These are phyloP conservation scores for Zarea fungicola DNA, from an alignment of 2,329 filamentous ascomycete genomes.

Conservation along the genomic window DNA sequence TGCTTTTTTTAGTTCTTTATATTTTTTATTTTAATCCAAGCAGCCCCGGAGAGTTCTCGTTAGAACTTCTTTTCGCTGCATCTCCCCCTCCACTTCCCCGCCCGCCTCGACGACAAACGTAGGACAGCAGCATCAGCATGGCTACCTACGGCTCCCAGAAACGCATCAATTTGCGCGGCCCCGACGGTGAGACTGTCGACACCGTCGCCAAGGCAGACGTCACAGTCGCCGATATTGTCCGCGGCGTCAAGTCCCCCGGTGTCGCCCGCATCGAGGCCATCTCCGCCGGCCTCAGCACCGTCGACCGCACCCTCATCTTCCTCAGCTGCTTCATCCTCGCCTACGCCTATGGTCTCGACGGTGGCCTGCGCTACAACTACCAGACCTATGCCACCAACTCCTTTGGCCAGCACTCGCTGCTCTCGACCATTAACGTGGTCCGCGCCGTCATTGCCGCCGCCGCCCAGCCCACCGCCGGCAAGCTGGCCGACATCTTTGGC, in stretches of 20 bases:
- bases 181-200: neutral
- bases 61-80: neutral
- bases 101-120: neutral
- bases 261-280: conserved; percentile 50
- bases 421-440: conserved; percentile 54
- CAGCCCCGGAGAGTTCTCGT: neutral
- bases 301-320: conserved; percentile 48
- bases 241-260: conserved; percentile 34
- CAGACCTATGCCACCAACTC: conserved; percentile 50
- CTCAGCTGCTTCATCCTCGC: conserved; percentile 53
- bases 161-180: conserved; percentile 5
- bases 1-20: too few relatives aligned
- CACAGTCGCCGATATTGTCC: conserved; percentile 20
- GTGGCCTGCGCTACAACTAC: conserved; percentile 45
- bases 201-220: conserved; percentile 20
- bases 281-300: conserved; percentile 38
- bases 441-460: conserved; percentile 56
- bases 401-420: conserved; percentile 48
- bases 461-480: conserved; percentile 52
- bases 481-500: conserved; percentile 60
- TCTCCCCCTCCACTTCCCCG: neutral
- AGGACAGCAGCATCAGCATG: neutral
- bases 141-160: conserved; percentile 7
- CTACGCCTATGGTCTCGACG: conserved; percentile 53
- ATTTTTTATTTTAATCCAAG: neutral